phyloP scores from a whole-genome alignment of 2,329 filamentous ascomycete species.

The Monilinia polystroma region DNA sequence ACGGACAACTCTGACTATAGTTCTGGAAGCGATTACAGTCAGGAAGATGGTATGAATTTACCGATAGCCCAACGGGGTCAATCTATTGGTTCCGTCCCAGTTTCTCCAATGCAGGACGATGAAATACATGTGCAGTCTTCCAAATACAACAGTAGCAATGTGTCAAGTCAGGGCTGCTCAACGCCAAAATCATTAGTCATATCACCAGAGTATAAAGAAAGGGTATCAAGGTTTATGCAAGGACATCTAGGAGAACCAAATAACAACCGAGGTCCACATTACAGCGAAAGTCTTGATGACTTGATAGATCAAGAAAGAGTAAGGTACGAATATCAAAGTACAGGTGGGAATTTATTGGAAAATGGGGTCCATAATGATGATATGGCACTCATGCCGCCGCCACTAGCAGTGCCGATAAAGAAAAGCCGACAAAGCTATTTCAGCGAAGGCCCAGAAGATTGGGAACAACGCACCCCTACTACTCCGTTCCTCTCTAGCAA shows the following conservation, averaged over 20 bases:
- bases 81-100: constrained; percentile 1
- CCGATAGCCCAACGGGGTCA: not conserved
- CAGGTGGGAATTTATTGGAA: not conserved
- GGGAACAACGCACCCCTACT: not conserved
- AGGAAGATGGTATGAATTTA: constrained; percentile 2
- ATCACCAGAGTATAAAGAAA: constrained; percentile 19
- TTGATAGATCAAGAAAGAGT: constrained; percentile 22
- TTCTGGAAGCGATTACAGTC: constrained; percentile 17
- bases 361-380: constrained; percentile 6
- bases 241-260: constrained; percentile 10
- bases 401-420: constrained; percentile 13
- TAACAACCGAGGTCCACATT: not conserved
- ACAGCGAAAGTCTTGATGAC: constrained; percentile 13
- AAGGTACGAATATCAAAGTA: constrained; percentile 12
- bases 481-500: not conserved
- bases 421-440: constrained; percentile 15
- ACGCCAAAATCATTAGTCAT: not conserved
- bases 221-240: constrained; percentile 6
- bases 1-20: constrained; percentile 21
- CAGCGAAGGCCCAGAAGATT: constrained; percentile 1
- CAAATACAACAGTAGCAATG: not conserved
- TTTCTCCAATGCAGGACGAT: constrained; percentile 4
- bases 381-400: constrained; percentile 7
- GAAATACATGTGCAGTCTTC: not conserved
- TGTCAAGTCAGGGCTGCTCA: not conserved